These are phyloP conservation scores for Pseudisothecium myosuroides DNA, from an alignment of 225 moss, liverwort and hornwort genomes.

Conservation along the genomic window DNA sequence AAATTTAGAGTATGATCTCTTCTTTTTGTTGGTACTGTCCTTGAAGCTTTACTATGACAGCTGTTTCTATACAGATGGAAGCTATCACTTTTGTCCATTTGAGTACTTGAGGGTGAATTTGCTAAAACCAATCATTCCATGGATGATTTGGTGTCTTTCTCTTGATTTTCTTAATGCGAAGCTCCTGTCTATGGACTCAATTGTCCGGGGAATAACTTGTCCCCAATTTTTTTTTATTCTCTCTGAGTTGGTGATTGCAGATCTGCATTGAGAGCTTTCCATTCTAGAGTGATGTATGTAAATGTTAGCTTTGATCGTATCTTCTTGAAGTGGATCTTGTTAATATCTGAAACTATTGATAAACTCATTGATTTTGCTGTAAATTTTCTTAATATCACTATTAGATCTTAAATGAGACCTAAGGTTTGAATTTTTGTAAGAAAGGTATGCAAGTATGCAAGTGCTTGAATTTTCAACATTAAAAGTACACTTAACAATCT, in stretches of 20 bases:
- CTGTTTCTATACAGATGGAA: no score
- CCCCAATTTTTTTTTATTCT: background rate
- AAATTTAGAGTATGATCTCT: background rate
- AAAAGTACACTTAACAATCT: no score
- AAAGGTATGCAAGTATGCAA: no score
- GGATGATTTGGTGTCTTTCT: background rate
- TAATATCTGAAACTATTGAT: background rate
- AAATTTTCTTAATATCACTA: background rate
- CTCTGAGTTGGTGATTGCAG: constrained; percentile 16
- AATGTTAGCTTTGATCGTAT: constrained; percentile 92
- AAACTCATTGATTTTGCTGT: background rate
- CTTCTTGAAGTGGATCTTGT: background rate
- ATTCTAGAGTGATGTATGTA: constrained; percentile 55
- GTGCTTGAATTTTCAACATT: no score
- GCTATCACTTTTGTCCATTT: no score
- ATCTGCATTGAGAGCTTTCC: constrained; percentile 74
- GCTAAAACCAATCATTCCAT: background rate
- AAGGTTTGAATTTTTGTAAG: no score
- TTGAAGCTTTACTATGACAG: no score
- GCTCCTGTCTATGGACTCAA: background rate
- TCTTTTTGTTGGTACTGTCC: background rate
- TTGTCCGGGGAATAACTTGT: background rate
- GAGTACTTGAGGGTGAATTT: background rate
- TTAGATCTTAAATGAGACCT: background rate
- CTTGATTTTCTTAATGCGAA: background rate